These are phyloP conservation scores for Chlamydomonas sp. DNA, from an alignment of 139 green algal genomes.

Conservation along the genomic window DNA sequence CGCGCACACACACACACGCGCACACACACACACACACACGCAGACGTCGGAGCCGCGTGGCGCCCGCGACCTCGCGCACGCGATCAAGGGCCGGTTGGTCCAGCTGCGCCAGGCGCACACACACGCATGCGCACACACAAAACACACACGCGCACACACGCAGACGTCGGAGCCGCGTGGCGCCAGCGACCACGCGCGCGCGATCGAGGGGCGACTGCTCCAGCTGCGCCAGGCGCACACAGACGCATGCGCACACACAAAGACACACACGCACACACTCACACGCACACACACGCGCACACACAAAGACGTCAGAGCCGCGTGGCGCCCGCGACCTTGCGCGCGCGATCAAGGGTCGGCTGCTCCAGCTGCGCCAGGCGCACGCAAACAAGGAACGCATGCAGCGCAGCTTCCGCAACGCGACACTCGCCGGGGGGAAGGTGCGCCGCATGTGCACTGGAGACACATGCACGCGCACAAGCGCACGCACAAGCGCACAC, in stretches of 20 bases:
- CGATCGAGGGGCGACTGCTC: slow-evolving; percentile 24
- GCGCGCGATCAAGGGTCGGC: slow-evolving; percentile 20
- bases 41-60: too few species aligned
- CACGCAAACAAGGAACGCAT: slow-evolving; percentile 15
- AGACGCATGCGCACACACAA: too few species aligned
- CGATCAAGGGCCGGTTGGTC: slow-evolving; percentile 24
- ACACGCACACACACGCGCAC: too few species aligned
- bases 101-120: slow-evolving; percentile 20
- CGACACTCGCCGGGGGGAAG: slow-evolving; percentile 33
- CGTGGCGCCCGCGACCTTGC: slow-evolving; percentile 18
- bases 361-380: slow-evolving; percentile 23
- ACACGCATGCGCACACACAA: too few species aligned
- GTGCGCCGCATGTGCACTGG: not conserved
- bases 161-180: too few species aligned
- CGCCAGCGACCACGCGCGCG: slow-evolving; percentile 20
- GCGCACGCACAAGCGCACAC: slow-evolving; percentile 3
- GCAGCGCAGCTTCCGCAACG: slow-evolving; percentile 21
- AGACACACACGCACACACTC: too few species aligned
- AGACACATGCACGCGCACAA: not conserved
- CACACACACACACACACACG: too few species aligned
- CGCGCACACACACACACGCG: too few species aligned
- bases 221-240: slow-evolving; percentile 20
- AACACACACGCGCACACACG: too few species aligned
- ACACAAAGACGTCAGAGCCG: slow-evolving; percentile 5
- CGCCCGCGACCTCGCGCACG: slow-evolving; percentile 21